Conservation (phyloP, 768 basidiomycete genomes). For the Hygrophorus russula region DNA sequence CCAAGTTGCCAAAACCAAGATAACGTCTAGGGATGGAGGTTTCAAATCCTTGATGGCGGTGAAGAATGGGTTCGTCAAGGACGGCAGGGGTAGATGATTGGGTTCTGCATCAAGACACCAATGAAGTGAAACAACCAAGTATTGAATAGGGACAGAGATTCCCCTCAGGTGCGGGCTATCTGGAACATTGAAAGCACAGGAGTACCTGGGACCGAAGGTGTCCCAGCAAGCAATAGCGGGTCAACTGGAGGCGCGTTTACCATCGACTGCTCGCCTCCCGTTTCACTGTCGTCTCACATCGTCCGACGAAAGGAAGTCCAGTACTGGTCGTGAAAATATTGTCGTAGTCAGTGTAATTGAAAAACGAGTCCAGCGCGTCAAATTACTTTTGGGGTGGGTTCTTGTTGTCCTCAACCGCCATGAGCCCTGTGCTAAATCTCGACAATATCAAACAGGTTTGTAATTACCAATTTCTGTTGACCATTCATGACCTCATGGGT, state of each 20-base stretch:
- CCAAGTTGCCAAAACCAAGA: no score
- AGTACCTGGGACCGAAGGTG: slow-evolving; percentile 41
- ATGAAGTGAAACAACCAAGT: no score
- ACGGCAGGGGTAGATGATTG: no score
- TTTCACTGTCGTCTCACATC: slow-evolving; percentile 26
- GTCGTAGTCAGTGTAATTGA: slow-evolving; percentile 8
- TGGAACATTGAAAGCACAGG: slow-evolving; percentile 29
- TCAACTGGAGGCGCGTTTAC: slow-evolving; percentile 28
- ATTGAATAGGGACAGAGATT: no score
- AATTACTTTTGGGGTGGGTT: background rate
- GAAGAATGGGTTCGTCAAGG: no score
- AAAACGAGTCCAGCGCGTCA: slow-evolving; percentile 40
- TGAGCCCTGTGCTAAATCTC: slow-evolving; percentile 2
- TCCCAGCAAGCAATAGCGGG: slow-evolving; percentile 44
- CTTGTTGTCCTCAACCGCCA: background rate
- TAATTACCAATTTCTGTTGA: background rate
- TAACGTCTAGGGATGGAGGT: no score
- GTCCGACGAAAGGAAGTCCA: slow-evolving; percentile 58
- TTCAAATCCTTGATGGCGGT: no score
- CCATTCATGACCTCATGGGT: background rate
- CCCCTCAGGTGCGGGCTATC: slow-evolving; percentile 37
- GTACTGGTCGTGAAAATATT: slow-evolving; percentile 57
- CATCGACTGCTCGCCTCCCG: slow-evolving; percentile 24
- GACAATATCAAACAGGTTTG: slow-evolving; percentile 7
- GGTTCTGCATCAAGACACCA: no score